Base-by-base conservation (phyloP, 192 early-diverging fungal species). In the Entomortierella parvispora region DNA sequence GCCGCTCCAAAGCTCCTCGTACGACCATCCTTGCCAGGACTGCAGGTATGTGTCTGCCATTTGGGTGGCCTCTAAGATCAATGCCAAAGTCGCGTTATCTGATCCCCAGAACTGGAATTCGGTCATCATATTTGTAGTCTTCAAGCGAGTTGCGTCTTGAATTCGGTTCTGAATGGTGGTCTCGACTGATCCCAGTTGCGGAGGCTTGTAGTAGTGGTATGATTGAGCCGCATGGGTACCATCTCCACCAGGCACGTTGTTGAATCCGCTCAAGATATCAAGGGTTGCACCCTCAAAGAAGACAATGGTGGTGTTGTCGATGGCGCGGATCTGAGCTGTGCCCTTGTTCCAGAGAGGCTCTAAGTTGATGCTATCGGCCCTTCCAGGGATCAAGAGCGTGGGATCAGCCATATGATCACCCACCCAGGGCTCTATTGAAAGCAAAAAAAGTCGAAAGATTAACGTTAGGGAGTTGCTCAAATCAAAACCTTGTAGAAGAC, bases 21-120 rank as follows among this genome's bases (percentile, higher is more conserved):
- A 88, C 0, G 85, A 68, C 85, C 85, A 88, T 7, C 85, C 87
- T 51, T 79, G 78, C 87, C 87, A 89, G 25, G 80, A 81, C 33
- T 81, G 72, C 66, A 82, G 71, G 12, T 40, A 40, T 40, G 37
- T 40, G 37, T 40, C 37, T 40, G 37, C 37, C 37, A 12, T 12
- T 12, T 40, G 37, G 37, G 7, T 9, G 12, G 7, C 77, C 42
- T 61, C 45, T 11, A 68, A 78, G 34, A 85, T 82, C 10, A 67
- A 44, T 2, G 69, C 45, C 20, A 84, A 46, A 17, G 80, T 65
- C 8, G 60, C 77, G 0, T 58, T 54, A 7, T 61, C 62, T 2
- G 65, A 68, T 46, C 59, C 76, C 84, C 85, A 85, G 72, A 85
- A 80, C 26, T 81, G 79, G 50, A 84, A 86, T 62, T 89, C 87